Evolutionary conservation across 2,329 filamentous ascomycete species (phyloP).

Genomic region (Hymenoscyphus albidus): DNA sequence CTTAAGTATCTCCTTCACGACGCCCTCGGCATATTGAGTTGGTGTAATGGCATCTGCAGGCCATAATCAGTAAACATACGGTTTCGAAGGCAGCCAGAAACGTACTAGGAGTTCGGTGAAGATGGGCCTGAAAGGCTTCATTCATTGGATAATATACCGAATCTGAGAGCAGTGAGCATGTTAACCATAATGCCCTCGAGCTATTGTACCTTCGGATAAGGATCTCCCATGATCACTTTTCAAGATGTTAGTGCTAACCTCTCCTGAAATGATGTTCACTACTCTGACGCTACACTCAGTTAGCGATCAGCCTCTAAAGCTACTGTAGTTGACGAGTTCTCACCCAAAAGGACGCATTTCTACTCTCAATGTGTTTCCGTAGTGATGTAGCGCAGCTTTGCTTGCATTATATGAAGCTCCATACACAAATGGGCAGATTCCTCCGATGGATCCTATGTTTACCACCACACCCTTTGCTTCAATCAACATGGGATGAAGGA

Average conservation of each 20-base stretch:
- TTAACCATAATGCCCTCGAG: not conserved
- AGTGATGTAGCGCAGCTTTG: slow-evolving; percentile 16
- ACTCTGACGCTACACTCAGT: not conserved
- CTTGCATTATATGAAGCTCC: slow-evolving; percentile 44
- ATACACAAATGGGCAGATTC: slow-evolving; percentile 45
- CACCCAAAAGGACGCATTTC: slow-evolving; percentile 11
- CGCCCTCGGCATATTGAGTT: not conserved
- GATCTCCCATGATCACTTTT: slow-evolving; percentile 4
- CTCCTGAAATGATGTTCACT: slow-evolving; percentile 5
- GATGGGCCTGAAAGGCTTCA: not conserved
- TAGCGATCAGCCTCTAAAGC: not conserved
- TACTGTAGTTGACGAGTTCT: not conserved
- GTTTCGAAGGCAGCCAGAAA: not conserved
- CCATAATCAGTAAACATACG: not conserved
- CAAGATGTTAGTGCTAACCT: slow-evolving; percentile 2
- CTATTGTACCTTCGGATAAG: not conserved
- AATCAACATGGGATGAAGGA: slow-evolving; percentile 19
- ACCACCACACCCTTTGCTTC: slow-evolving; percentile 39
- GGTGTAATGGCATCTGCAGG: not conserved
- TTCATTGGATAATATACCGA: slow-evolving; percentile 1
- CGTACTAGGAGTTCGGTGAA: not conserved
- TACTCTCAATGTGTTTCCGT: slow-evolving; percentile 11
- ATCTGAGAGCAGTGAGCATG: not conserved
- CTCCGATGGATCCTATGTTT: slow-evolving; percentile 38
- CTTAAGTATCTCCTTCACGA: not conserved